Evolutionary conservation across 495 filamentous ascomycete genomes (phyloP).

Genomic region (Aspergillus nanangensis): DNA sequence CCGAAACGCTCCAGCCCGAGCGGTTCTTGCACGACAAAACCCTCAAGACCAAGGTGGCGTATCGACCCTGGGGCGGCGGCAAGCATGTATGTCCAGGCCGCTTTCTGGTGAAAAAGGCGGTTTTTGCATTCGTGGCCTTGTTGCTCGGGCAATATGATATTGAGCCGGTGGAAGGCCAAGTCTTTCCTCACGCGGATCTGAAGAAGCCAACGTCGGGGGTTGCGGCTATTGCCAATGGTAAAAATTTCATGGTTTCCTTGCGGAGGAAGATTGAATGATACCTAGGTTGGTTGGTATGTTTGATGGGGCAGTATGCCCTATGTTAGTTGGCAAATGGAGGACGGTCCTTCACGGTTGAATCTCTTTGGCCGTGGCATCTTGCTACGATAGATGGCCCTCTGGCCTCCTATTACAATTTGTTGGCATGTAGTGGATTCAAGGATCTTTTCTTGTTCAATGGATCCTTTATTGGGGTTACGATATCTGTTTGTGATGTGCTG

Average conservation of each 20-base stretch:
- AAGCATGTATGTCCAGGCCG: constrained; percentile 32
- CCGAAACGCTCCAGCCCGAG: constrained; percentile 13
- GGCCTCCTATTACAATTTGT: too few relatives aligned
- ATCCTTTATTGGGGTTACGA: too few relatives aligned
- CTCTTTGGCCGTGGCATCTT: too few relatives aligned
- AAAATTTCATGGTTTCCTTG: constrained; percentile 1
- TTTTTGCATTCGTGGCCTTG: constrained; percentile 30
- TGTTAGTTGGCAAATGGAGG: too few relatives aligned
- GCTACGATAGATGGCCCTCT: too few relatives aligned
- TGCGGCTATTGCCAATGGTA: not conserved
- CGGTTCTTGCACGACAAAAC: constrained; percentile 17
- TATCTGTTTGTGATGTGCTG: too few relatives aligned
- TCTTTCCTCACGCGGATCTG: constrained; percentile 3
- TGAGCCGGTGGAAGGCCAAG: not conserved
- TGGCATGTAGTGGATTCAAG: too few relatives aligned
- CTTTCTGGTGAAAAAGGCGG: constrained; percentile 34
- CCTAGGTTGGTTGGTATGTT: too few relatives aligned
- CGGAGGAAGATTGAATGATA: not conserved
- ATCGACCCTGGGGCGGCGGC: constrained; percentile 35
- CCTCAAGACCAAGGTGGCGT: constrained; percentile 9
- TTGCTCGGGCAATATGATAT: constrained; percentile 6
- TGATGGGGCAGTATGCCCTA: too few relatives aligned
- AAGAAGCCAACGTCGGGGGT: constrained; percentile 1
- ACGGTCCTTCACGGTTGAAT: too few relatives aligned
- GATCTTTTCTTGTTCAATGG: too few relatives aligned